Conservation (phyloP, 805 yeast genomes). For the Ogataea trehaloabstinens region DNA sequence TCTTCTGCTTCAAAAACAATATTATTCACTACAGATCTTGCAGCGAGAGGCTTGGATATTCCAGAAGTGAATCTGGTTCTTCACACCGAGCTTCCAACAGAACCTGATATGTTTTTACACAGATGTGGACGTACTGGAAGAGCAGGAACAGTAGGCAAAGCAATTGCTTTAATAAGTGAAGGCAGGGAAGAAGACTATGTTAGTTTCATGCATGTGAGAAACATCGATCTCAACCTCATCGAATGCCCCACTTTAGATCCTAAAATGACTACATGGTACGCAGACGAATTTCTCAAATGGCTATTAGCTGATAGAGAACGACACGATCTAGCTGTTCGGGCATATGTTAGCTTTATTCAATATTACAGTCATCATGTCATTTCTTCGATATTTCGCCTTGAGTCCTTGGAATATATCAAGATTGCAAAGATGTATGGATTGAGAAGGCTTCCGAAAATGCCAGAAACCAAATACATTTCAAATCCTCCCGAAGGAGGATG, state of each 20-base stretch:
- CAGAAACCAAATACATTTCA: constrained; percentile 65
- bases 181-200: constrained; percentile 82
- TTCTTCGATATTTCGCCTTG: constrained; percentile 78
- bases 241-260: constrained; percentile 19
- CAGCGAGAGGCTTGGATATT: constrained; percentile 94
- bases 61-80: constrained; percentile 92
- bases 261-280: constrained; percentile 27
- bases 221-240: constrained; percentile 49
- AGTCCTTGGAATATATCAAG: constrained; percentile 66
- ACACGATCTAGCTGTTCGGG: constrained; percentile 75
- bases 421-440: constrained; percentile 78
- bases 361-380: constrained; percentile 89
- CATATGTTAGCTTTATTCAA: constrained; percentile 80
- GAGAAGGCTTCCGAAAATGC: constrained; percentile 88
- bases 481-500: constrained; percentile 71
- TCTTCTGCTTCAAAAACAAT: constrained; percentile 51
- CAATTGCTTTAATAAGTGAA: constrained; percentile 66
- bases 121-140: constrained; percentile 95
- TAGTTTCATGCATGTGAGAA: constrained; percentile 74
- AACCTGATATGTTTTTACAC: constrained; percentile 87
- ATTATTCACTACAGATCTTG: constrained; percentile 93
- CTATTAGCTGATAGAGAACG: constrained; percentile 70
- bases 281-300: constrained; percentile 45
- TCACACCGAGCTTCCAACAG: constrained; percentile 94
- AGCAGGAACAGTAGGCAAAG: constrained; percentile 81